phyloP scores from a whole-genome alignment of 2,329 filamentous ascomycete species.

The Ascochyta viciae-villosae region DNA sequence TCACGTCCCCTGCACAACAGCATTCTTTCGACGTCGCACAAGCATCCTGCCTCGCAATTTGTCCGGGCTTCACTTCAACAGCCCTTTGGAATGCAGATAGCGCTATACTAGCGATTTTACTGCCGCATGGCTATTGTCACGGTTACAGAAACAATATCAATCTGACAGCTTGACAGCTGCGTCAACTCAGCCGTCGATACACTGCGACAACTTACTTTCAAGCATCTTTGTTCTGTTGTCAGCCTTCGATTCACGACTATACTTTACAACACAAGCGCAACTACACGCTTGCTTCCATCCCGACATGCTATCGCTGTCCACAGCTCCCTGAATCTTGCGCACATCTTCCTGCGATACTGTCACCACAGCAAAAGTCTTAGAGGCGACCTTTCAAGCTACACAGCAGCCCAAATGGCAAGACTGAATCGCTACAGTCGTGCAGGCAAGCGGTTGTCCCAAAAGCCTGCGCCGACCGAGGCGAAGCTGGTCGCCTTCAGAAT shows the following conservation, averaged over 20 bases:
- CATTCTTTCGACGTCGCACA: slow-evolving; percentile 16
- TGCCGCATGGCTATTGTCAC: slow-evolving; percentile 15
- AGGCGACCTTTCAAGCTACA: background rate
- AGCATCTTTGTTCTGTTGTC: background rate
- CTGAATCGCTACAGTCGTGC: slow-evolving; percentile 8
- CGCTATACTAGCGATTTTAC: slow-evolving; percentile 3
- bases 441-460: slow-evolving; percentile 1
- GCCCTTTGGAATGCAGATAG: slow-evolving; percentile 15
- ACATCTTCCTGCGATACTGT: background rate
- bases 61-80: slow-evolving; percentile 5
- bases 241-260: background rate
- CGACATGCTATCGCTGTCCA: slow-evolving; percentile 5
- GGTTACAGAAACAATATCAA: slow-evolving; percentile 11
- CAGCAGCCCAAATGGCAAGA: slow-evolving; percentile 4
- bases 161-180: slow-evolving; percentile 8
- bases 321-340: background rate
- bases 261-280: background rate
- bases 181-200: slow-evolving; percentile 2
- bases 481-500: slow-evolving; percentile 6
- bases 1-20: slow-evolving; percentile 2
- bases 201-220: background rate
- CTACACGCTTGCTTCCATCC: background rate
- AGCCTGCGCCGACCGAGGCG: background rate
- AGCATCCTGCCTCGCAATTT: slow-evolving; percentile 6
- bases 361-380: background rate